Base-by-base conservation (phyloP, 78 protist genomes). In the Speleostelium caveatum region DNA sequence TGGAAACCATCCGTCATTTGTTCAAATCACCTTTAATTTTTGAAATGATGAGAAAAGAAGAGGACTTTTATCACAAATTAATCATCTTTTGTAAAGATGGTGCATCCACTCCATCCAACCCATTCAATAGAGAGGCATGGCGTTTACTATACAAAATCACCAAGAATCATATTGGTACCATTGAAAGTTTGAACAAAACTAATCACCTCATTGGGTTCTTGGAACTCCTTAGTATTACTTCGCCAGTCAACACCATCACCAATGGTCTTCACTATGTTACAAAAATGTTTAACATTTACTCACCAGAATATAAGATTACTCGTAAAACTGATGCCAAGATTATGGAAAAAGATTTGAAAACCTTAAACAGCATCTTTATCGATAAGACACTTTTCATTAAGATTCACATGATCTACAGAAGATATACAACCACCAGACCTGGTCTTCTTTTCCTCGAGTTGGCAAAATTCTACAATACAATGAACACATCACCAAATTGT, bases 371-470 rank as follows among this genome's bases (percentile, higher is more conserved):
- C 24, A 26, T 62, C 17, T 87, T 87, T 59, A 87, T 59, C 2
- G 35, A 59, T n/a, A 75, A 77, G 53, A 79, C 59, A 45, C 73
- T 56, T 3, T 87, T 87, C 56, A 87, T 87, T 24, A 87, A 87
- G 58, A 77, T 87, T 61, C 93, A 87, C 56, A 87, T 87, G 93
- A 87, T 87, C 22, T 87, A 87, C 59, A 87, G 75, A 36, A 73
- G 35, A 39, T 80, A 68, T 33, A 78, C 41, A 30, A 28, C 22
- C 26, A 35, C 32, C 3, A n/a, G 17, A 1, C 32, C 65, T 0
- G 89, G 89, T 56, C 41, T 80, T 65, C 77, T 77, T 10, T 80
- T 80, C 30, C 51, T 80, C 12, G 89, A 80, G 12, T 80, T 80
- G 77, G 89, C 89, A 5, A 45, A 56, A 2, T 80, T 80, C 41